Evolutionary conservation across 257 asterid genomes (phyloP).

Genomic region (Forsythia suspensa): DNA sequence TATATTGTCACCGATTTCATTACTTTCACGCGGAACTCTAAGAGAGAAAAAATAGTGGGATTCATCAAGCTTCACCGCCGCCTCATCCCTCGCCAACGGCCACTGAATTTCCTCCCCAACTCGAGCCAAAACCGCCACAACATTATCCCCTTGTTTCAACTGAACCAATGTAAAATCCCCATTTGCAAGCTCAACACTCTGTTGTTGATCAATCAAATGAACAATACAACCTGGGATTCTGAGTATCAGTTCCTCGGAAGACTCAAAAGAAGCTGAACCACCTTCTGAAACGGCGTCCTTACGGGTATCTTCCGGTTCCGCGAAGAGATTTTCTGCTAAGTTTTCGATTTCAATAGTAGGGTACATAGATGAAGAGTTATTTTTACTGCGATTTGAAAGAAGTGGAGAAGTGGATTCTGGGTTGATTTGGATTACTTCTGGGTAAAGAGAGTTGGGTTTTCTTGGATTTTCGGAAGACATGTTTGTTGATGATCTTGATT

Average conservation of each 20-base stretch:
- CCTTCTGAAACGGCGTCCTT: constrained; percentile 5
- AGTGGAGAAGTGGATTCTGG: constrained; percentile 47
- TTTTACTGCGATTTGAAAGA: constrained; percentile 19
- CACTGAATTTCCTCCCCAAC: constrained; percentile 82
- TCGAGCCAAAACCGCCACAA: constrained; percentile 82
- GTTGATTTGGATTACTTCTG: constrained; percentile 51
- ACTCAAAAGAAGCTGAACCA: constrained; percentile 35
- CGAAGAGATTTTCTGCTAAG: constrained; percentile 67
- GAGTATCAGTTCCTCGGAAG: constrained; percentile 69
- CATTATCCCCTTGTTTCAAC: constrained; percentile 64
- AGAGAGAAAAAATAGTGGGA: constrained; percentile 83
- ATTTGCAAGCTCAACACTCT: constrained; percentile 61
- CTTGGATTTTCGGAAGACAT: constrained; percentile 32
- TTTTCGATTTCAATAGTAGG: constrained; percentile 58
- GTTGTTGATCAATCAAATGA: constrained; percentile 64
- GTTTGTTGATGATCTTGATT: neutral
- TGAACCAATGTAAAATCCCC: constrained; percentile 67
- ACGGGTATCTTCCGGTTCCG: constrained; percentile 37
- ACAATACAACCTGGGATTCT: constrained; percentile 73
- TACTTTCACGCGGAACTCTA: constrained; percentile 47
- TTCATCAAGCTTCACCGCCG: constrained; percentile 81
- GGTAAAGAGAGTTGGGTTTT: constrained; percentile 42
- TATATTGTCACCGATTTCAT: constrained; percentile 33
- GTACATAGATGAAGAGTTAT: constrained; percentile 41
- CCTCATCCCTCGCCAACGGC: constrained; percentile 91